Base-by-base conservation (phyloP, 2,329 filamentous ascomycete genomes). In the Calonectria multiphialidica region DNA sequence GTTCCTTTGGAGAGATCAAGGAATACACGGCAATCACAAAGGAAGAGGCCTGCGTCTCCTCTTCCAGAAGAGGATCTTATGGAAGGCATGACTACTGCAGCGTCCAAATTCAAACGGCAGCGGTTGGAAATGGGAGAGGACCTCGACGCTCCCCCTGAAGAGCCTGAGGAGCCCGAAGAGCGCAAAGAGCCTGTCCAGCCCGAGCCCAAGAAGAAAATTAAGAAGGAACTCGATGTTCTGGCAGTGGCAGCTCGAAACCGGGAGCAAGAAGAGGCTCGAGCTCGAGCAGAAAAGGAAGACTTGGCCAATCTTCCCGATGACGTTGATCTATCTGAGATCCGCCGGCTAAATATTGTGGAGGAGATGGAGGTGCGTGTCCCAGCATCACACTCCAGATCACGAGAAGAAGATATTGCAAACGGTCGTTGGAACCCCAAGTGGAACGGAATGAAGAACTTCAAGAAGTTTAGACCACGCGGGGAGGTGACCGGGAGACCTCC, bases 401-500 rank as follows among this genome's bases (percentile, higher is more conserved):
- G 78, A 73, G 90, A 92, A n/a, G 84, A 87, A 69, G 88, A 90
- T 23, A 82, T 88, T 53, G 86, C 84, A 1, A 86, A 87, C 50
- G 87, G 88, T 6, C 89, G 94, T 47, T 98, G 96, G 96, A 91
- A 98, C 76, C 92, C 95, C 1, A 89, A 88, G 45, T 99, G 97
- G 97, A 98, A 98, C 81, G 97, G 96, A 0, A 90, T 96, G 50
- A 96, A 95, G 83, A 98, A 99, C 80, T 99, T 98, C 86, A 99
- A 99, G 83, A 94, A 91, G 78, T 99, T 99, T 80, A 88, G 89
- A 25, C 88, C 87, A 67, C 87, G 90, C 66, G 92, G 90, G 28
- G 89, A 89, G 23, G 75, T 76, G 7, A 74, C 79, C 2, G 85
- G 88, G 7, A 82, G 88, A 18, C 81, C 84, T 3, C 81, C 84